phyloP scores from a whole-genome alignment of 192 early-diverging fungal genomes.

The Podila clonocystis region DNA sequence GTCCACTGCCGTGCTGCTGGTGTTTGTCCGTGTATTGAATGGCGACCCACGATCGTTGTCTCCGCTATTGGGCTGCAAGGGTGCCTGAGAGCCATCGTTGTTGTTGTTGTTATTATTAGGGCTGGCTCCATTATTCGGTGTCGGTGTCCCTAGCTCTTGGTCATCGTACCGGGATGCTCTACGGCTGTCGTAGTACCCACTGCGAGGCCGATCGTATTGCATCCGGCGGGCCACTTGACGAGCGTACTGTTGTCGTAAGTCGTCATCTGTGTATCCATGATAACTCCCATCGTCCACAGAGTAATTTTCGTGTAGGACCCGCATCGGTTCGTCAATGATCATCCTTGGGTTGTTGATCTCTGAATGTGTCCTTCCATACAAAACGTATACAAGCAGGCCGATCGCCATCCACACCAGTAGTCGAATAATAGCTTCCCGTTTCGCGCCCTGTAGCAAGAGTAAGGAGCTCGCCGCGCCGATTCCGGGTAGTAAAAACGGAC shows the following conservation, averaged over 20 bases:
- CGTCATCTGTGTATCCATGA: constrained; percentile 45
- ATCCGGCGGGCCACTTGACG: constrained; percentile 27
- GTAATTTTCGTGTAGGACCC: constrained; percentile 36
- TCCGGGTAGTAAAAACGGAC: constrained; percentile 72
- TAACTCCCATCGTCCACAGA: constrained; percentile 19
- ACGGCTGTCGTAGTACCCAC: neutral
- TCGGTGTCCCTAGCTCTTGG: neutral
- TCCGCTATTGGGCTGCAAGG: neutral
- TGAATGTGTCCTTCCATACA: constrained; percentile 75
- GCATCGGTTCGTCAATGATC: constrained; percentile 35
- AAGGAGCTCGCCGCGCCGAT: constrained; percentile 67
- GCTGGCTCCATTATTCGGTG: neutral
- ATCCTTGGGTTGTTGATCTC: constrained; percentile 45
- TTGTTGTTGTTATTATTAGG: neutral
- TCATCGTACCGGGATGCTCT: constrained; percentile 3
- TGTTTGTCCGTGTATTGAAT: constrained; percentile 5
- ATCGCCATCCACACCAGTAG: constrained; percentile 82
- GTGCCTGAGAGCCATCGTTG: neutral
- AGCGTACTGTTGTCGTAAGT: constrained; percentile 40
- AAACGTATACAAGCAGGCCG: constrained; percentile 76
- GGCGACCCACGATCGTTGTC: constrained; percentile 32
- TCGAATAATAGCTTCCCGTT: constrained; percentile 72
- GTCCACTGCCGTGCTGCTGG: too few relatives aligned
- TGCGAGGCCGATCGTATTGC: constrained; percentile 25
- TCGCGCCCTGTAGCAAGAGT: constrained; percentile 74